Conservation (phyloP, 2,329 filamentous ascomycete species). For the Ilyonectria destructans region DNA sequence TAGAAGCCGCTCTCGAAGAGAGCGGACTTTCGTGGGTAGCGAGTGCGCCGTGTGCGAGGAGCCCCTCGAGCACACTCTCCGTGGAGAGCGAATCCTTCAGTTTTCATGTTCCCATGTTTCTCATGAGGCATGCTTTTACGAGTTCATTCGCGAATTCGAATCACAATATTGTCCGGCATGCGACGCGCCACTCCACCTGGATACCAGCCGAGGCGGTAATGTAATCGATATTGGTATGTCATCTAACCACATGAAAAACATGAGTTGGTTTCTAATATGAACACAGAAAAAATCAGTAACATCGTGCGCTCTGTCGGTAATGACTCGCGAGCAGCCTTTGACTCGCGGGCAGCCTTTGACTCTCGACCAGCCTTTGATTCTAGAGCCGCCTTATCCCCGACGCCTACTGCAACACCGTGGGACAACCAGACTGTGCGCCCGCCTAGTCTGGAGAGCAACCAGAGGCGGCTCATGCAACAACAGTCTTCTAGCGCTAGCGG, state of each 20-base stretch:
- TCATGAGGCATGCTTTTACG: conserved; percentile 98
- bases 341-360: conserved; percentile 73
- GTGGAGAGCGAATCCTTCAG: conserved; percentile 93
- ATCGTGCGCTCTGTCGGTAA: conserved; percentile 86
- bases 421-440: conserved; percentile 73
- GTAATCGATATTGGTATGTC: conserved; percentile 87
- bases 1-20: conserved; percentile 83
- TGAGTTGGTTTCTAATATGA: conserved; percentile 47
- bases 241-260: conserved; percentile 37
- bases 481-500: conserved; percentile 41
- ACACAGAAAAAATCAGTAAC: conserved; percentile 91
- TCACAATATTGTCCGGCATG: conserved; percentile 95
- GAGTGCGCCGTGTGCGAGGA: conserved; percentile 98
- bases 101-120: conserved; percentile 98
- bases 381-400: conserved; percentile 67
- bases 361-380: conserved; percentile 71
- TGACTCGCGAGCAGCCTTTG: conserved; percentile 72
- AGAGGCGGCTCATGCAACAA: conserved; percentile 52
- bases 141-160: conserved; percentile 96
- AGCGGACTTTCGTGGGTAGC: conserved; percentile 94
- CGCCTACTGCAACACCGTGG: conserved; percentile 77
- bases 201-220: conserved; percentile 94
- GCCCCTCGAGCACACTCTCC: conserved; percentile 93
- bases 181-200: conserved; percentile 90
- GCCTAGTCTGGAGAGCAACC: conserved; percentile 64